Conservation (phyloP, 83 land plant genomes). For the Thuja plicata region DNA sequence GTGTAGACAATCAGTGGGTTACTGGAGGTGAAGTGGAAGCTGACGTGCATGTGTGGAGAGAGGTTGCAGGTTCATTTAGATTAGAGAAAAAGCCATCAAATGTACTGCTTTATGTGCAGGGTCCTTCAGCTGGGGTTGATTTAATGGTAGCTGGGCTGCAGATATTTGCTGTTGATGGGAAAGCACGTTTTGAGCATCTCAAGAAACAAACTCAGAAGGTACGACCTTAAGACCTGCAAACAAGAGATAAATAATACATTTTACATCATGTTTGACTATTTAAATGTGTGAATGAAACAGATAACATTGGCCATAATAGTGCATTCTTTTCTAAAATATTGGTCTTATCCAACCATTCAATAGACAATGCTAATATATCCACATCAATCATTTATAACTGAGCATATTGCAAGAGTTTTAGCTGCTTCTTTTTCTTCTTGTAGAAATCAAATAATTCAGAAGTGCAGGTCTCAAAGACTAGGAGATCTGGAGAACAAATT, state of each 20-base stretch:
- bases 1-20: conserved; percentile 83
- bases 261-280: neutral
- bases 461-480: neutral
- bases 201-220: conserved; percentile 82
- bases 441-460: neutral
- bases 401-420: neutral
- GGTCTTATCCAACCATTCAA: neutral
- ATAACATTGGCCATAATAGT: neutral
- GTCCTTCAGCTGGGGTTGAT: conserved; percentile 88
- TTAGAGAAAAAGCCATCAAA: conserved; percentile 78
- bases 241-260: neutral
- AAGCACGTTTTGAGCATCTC: conserved; percentile 56
- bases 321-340: neutral
- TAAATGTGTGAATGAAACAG: neutral
- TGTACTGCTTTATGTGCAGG: conserved; percentile 81
- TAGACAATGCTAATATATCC: neutral
- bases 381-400: neutral
- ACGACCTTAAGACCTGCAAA: conserved; percentile 7
- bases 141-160: conserved; percentile 90
- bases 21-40: conserved; percentile 86
- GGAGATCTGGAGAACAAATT: neutral
- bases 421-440: neutral
- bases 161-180: conserved; percentile 82
- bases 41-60: conserved; percentile 70
- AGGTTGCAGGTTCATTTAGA: conserved; percentile 88